These are phyloP conservation scores for Claviceps sp. DNA, from an alignment of 2,329 filamentous ascomycete genomes.

Conservation along the genomic window DNA sequence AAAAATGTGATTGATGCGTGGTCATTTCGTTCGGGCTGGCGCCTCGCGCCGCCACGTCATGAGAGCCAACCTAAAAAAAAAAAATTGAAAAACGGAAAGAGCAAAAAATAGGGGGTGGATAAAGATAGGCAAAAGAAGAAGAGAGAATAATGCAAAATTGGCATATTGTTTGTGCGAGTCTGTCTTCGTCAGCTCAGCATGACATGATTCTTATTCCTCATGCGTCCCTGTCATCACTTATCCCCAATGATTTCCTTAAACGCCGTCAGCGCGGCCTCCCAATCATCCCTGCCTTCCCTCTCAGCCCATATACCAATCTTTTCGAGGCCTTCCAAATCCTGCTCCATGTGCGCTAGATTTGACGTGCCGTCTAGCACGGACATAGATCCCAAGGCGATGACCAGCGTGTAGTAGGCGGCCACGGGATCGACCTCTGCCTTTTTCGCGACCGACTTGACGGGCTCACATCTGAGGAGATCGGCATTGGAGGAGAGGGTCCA, in stretches of 20 bases:
- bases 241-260: constrained; percentile 31
- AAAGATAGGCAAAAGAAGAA: neutral
- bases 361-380: constrained; percentile 34
- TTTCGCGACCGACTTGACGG: constrained; percentile 36
- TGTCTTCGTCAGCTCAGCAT: neutral
- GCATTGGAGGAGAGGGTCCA: constrained; percentile 39
- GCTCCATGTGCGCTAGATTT: constrained; percentile 32
- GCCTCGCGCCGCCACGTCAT: no score
- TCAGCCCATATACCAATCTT: constrained; percentile 29
- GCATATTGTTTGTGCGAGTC: neutral
- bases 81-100: neutral
- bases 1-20: no score
- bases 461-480: constrained; percentile 23
- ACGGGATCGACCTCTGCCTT: constrained; percentile 21
- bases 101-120: neutral
- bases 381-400: constrained; percentile 31
- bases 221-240: neutral
- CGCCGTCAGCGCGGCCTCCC: constrained; percentile 30
- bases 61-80: neutral
- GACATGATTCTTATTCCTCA: neutral
- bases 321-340: constrained; percentile 31
- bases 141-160: neutral
- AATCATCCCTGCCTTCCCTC: constrained; percentile 29
- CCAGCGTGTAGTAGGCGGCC: constrained; percentile 33
- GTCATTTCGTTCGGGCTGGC: no score